These are phyloP conservation scores for Thielaviopsis punctulata DNA, from an alignment of 2,329 filamentous ascomycete genomes.

Conservation along the genomic window DNA sequence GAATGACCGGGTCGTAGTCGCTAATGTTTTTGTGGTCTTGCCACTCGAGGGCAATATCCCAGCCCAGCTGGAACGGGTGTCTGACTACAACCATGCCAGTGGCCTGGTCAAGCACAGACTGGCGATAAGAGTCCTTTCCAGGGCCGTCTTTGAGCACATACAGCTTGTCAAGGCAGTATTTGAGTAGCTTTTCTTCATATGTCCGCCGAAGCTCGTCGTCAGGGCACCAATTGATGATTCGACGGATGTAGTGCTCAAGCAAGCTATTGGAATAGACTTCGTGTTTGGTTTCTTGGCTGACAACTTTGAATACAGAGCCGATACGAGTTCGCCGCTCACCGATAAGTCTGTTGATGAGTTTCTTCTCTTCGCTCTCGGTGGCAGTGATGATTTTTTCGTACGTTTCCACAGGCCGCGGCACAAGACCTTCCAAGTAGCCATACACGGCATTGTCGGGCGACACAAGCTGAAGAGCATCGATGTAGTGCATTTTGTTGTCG, in stretches of 20 bases:
- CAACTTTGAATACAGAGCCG: conserved; percentile 66
- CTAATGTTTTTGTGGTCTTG: conserved; percentile 56
- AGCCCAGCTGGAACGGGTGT: conserved; percentile 74
- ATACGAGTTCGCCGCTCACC: conserved; percentile 75
- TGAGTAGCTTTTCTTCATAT: conserved; percentile 81
- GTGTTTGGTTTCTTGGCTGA: conserved; percentile 71
- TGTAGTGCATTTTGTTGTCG: conserved; percentile 57
- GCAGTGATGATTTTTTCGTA: conserved; percentile 73
- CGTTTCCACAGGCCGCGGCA: conserved; percentile 63
- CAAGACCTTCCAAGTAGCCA: conserved; percentile 61
- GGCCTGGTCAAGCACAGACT: conserved; percentile 58
- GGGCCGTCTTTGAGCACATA: conserved; percentile 44
- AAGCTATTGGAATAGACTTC: conserved; percentile 64
- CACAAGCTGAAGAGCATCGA: conserved; percentile 55
- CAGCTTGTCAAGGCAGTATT: conserved; percentile 64
- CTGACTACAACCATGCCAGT: conserved; percentile 93
- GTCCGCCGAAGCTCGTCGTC: conserved; percentile 71
- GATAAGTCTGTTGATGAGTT: conserved; percentile 77
- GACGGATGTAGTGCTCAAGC: conserved; percentile 63
- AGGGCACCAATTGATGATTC: conserved; percentile 75
- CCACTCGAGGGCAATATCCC: conserved; percentile 85
- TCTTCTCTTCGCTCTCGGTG: conserved; percentile 70
- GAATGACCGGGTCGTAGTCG: conserved; percentile 61
- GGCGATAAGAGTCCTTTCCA: conserved; percentile 52
- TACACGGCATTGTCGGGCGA: conserved; percentile 73